These are phyloP conservation scores for Fistulifera solaris DNA, from an alignment of 108 stramenopile genomes.

Conservation along the genomic window DNA sequence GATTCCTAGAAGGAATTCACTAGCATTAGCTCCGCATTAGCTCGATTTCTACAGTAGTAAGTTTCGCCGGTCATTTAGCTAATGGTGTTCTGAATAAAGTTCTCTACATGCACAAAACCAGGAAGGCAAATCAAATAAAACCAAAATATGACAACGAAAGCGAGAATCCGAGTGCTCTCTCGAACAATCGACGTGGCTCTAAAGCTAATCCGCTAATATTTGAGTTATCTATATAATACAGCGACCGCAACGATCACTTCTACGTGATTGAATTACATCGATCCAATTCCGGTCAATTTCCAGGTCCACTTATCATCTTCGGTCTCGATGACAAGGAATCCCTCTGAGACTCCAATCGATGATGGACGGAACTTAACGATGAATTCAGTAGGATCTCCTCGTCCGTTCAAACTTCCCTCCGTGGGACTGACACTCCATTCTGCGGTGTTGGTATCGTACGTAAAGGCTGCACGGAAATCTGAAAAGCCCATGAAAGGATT, in stretches of 20 bases:
- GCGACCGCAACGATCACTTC: neutral
- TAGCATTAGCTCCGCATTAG: too few species aligned
- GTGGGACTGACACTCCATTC: conserved; percentile 59
- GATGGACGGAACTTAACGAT: conserved; percentile 61
- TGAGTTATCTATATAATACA: too few species aligned
- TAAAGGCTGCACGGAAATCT: conserved; percentile 80
- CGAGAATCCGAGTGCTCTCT: too few species aligned
- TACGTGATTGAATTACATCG: conserved; percentile 6
- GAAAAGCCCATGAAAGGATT: conserved; percentile 83
- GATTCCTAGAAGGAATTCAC: too few species aligned
- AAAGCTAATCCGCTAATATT: too few species aligned
- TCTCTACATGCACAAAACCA: too few species aligned
- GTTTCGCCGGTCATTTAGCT: too few species aligned
- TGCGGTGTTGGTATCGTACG: conserved; percentile 30
- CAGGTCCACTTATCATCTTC: conserved; percentile 86
- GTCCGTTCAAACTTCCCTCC: conserved; percentile 56
- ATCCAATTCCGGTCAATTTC: conserved; percentile 49
- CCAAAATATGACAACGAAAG: too few species aligned
- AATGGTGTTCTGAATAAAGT: too few species aligned
- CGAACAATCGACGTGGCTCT: too few species aligned
- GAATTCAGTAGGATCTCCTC: conserved; percentile 47
- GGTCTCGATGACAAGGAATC: conserved; percentile 74
- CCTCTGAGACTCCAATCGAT: conserved; percentile 45
- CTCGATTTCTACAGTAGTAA: too few species aligned
- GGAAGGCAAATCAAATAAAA: too few species aligned